Evolutionary conservation across 2,329 filamentous ascomycete species (phyloP).

Genomic region (Fusarium oxysporum): DNA sequence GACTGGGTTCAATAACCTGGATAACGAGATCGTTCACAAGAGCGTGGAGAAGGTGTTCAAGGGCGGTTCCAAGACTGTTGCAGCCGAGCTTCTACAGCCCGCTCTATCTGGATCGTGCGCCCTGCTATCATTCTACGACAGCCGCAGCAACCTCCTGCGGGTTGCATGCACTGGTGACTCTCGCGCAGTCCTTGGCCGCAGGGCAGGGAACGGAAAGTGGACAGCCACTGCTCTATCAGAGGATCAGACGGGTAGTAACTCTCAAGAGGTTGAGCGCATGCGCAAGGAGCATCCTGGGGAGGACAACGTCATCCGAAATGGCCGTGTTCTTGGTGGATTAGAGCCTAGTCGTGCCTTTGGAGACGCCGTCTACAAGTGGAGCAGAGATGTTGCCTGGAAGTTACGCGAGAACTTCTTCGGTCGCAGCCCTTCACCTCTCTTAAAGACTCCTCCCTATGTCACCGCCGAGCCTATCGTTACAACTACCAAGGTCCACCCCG

Average conservation of each 20-base stretch:
- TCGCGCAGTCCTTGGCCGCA: slow-evolving; percentile 89
- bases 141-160: slow-evolving; percentile 84
- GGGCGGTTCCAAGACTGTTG: slow-evolving; percentile 87
- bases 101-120: slow-evolving; percentile 98
- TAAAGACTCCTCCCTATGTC: slow-evolving; percentile 95
- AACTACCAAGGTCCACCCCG: slow-evolving; percentile 89
- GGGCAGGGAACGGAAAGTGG: slow-evolving; percentile 86
- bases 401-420: slow-evolving; percentile 91
- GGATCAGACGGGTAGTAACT: slow-evolving; percentile 93
- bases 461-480: slow-evolving; percentile 96
- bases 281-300: slow-evolving; percentile 90
- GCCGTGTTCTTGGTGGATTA: slow-evolving; percentile 89
- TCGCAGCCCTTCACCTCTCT: slow-evolving; percentile 77
- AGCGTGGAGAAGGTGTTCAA: slow-evolving; percentile 93
- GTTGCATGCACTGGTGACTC: slow-evolving; percentile 97
- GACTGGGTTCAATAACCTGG: slow-evolving; percentile 85
- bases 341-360: slow-evolving; percentile 96
- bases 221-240: slow-evolving; percentile 88
- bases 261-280: slow-evolving; percentile 84
- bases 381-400: slow-evolving; percentile 81
- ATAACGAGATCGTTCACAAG: slow-evolving; percentile 94
- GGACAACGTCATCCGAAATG: slow-evolving; percentile 86
- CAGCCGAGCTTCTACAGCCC: slow-evolving; percentile 90
- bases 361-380: slow-evolving; percentile 98
- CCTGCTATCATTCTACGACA: slow-evolving; percentile 95